Evolutionary conservation across 2,329 filamentous ascomycete genomes (phyloP).

Genomic region (Pseudogymnoascus sp.): DNA sequence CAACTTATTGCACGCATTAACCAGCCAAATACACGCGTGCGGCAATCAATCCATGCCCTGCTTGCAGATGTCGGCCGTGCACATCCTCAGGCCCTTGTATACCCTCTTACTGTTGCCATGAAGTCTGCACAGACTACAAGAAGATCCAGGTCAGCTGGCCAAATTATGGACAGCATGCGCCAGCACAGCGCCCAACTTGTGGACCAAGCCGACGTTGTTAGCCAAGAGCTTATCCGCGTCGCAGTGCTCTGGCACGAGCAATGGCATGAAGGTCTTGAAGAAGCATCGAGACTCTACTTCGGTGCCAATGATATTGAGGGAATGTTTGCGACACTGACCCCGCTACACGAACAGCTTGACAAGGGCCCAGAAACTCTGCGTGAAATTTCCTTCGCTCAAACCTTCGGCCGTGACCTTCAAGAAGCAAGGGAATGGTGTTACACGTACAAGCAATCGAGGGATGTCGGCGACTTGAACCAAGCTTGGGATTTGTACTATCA

Average conservation of each 20-base stretch:
- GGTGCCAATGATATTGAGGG: conserved; percentile 95
- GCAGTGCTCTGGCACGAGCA: conserved; percentile 98
- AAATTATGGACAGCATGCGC: conserved; percentile 98
- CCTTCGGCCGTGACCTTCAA: conserved; percentile 89
- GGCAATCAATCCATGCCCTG: conserved; percentile 85
- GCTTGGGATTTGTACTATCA: conserved; percentile 99
- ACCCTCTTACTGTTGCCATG: conserved; percentile 94
- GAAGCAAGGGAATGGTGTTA: conserved; percentile 96
- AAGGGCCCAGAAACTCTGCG: conserved; percentile 86
- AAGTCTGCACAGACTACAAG: conserved; percentile 80
- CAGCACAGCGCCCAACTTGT: conserved; percentile 89
- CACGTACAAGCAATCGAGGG: conserved; percentile 80
- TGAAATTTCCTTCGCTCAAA: conserved; percentile 95
- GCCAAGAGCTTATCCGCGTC: conserved; percentile 92
- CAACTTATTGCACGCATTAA: conserved; percentile 97
- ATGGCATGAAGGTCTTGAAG: conserved; percentile 96
- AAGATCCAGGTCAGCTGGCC: conserved; percentile 77
- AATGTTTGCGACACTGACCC: conserved; percentile 88
- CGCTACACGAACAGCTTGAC: conserved; percentile 86
- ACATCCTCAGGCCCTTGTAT: conserved; percentile 93
- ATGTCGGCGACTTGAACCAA: conserved; percentile 91
- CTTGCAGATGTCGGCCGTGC: conserved; percentile 87
- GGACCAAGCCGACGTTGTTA: conserved; percentile 91
- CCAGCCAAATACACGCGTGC: conserved; percentile 82
- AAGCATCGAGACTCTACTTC: conserved; percentile 94